Evolutionary conservation across 2,329 filamentous ascomycete species (phyloP).

Genomic region (Phyllosticta ampelicida): DNA sequence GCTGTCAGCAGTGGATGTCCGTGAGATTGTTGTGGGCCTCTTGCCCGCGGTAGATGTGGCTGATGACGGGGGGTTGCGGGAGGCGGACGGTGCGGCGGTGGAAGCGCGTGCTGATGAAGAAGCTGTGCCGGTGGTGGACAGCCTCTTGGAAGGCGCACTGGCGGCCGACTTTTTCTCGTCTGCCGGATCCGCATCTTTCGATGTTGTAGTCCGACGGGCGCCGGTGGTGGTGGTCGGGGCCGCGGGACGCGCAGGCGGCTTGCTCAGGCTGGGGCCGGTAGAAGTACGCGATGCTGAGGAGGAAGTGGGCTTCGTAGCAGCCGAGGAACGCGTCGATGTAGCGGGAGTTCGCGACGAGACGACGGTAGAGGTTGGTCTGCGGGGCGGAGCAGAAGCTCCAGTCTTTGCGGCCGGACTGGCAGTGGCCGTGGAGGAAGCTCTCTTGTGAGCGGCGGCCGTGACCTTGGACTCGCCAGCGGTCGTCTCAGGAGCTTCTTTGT

Average conservation of each 20-base stretch:
- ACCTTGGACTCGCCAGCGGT: background rate
- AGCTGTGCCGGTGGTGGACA: conserved; percentile 6
- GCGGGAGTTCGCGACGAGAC: conserved; percentile 4
- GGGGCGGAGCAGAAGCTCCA: conserved; percentile 8
- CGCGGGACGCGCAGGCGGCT: conserved; percentile 6
- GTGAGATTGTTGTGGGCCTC: background rate
- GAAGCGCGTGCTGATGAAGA: conserved; percentile 3
- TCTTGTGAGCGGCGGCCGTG: conserved; percentile 1
- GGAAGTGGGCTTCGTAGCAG: conserved; percentile 2
- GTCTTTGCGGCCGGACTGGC: conserved; percentile 3
- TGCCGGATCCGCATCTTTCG: conserved; percentile 1
- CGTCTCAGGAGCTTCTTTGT: conserved; percentile 4
- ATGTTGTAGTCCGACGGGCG: background rate
- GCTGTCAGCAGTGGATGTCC: background rate
- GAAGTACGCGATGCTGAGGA: conserved; percentile 6
- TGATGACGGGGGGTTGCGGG: background rate
- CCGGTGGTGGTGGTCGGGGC: background rate
- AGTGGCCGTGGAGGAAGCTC: conserved; percentile 6
- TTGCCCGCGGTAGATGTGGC: background rate
- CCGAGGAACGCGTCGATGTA: conserved; percentile 3
- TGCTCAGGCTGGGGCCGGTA: conserved; percentile 1
- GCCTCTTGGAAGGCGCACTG: conserved; percentile 2
- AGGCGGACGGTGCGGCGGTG: background rate
- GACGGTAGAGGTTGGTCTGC: conserved; percentile 7
- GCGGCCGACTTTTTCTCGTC: conserved; percentile 6